These are phyloP conservation scores for Daldinia vernicosa DNA, from an alignment of 495 filamentous ascomycete species.

Conservation along the genomic window DNA sequence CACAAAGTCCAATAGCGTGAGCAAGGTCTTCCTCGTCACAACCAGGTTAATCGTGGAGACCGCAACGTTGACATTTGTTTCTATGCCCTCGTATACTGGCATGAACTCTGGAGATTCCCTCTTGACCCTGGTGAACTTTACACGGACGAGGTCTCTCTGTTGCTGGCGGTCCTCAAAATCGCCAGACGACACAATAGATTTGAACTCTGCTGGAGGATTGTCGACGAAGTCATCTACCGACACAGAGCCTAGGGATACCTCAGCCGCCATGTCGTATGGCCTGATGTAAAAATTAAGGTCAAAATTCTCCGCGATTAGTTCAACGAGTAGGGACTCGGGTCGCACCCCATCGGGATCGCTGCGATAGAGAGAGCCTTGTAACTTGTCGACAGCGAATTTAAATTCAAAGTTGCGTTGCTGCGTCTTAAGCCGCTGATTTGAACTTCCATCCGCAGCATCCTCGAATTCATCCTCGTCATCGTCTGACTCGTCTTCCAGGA, in stretches of 20 bases:
- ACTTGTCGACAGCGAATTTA: constrained; percentile 90
- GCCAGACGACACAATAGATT: constrained; percentile 91
- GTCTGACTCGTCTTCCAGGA: constrained; percentile 79
- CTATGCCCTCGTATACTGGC: constrained; percentile 88
- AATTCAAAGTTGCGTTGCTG: constrained; percentile 93
- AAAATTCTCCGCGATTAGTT: constrained; percentile 91
- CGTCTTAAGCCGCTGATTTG: constrained; percentile 70
- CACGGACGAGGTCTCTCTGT: constrained; percentile 81
- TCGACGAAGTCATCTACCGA: constrained; percentile 94
- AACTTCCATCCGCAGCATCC: constrained; percentile 66
- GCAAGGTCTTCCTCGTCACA: constrained; percentile 89
- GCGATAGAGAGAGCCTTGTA: constrained; percentile 89
- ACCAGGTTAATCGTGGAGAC: constrained; percentile 96
- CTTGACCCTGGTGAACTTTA: constrained; percentile 91
- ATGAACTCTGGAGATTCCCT: constrained; percentile 92
- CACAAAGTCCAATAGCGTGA: constrained; percentile 95
- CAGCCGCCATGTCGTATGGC: constrained; percentile 90
- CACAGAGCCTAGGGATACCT: constrained; percentile 86
- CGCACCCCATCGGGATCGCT: constrained; percentile 81
- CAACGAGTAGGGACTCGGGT: constrained; percentile 84
- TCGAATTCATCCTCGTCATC: constrained; percentile 69
- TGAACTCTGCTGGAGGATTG: constrained; percentile 90
- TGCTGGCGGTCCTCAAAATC: constrained; percentile 71
- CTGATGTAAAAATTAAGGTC: constrained; percentile 84
- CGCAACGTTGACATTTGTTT: constrained; percentile 88